Conservation (phyloP, 371 early-diverging fungal genomes). For the Mortierella polycephala region DNA sequence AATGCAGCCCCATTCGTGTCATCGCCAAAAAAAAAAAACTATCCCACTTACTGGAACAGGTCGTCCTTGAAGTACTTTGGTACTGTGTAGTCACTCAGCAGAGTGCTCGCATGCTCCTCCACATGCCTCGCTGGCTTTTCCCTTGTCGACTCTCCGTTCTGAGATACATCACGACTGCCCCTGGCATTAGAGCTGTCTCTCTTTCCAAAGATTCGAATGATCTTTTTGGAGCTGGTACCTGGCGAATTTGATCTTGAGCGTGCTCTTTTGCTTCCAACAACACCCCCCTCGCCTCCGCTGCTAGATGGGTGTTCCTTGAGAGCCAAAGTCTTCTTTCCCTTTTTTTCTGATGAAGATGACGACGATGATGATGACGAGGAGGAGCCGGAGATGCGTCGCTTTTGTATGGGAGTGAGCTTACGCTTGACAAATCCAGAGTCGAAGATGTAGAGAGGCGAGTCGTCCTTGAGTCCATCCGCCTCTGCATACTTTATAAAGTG, state of each 20-base stretch:
- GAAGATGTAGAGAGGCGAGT: conserved; percentile 88
- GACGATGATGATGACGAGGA: conserved; percentile 41
- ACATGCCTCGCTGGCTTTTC: conserved; percentile 20
- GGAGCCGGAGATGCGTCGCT: conserved; percentile 47
- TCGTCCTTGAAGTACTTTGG: conserved; percentile 84
- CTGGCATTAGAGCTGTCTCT: conserved; percentile 13
- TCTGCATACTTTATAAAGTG: conserved; percentile 73
- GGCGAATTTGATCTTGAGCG: conserved; percentile 45
- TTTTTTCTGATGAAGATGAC: conserved; percentile 30
- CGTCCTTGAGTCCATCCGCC: conserved; percentile 69
- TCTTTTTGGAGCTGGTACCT: conserved; percentile 18
- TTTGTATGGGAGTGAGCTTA: conserved; percentile 41
- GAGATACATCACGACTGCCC: conserved; percentile 3
- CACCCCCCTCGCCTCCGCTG: conserved; percentile 22
- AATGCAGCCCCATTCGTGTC: too few species aligned
- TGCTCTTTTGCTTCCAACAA: conserved; percentile 28
- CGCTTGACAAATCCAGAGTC: conserved; percentile 72
- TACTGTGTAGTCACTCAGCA: conserved; percentile 75
- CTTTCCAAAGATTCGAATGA: conserved; percentile 42
- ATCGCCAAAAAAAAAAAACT: not conserved
- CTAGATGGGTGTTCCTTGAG: conserved; percentile 5
- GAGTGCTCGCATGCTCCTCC: conserved; percentile 52
- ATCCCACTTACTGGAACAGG: conserved; percentile 63
- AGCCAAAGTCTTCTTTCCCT: conserved; percentile 1
- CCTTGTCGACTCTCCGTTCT: conserved; percentile 5